These are phyloP conservation scores for Phytophthora boehmeriae DNA, from an alignment of 352 stramenopile species.

Conservation along the genomic window DNA sequence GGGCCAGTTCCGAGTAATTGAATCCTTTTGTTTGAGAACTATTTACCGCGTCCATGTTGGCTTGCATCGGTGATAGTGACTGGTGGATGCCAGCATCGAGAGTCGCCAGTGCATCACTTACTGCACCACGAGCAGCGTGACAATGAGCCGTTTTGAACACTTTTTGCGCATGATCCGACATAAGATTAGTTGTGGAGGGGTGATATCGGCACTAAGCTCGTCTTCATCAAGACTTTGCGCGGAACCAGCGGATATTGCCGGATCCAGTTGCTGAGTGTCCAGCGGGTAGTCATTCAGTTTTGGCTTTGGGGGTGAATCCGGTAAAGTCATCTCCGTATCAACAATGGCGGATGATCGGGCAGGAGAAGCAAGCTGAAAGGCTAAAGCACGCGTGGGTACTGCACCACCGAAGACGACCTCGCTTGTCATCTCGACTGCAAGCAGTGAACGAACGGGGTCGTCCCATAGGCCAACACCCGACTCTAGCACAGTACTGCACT, in stretches of 20 bases:
- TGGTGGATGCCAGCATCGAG: slow-evolving; percentile 55
- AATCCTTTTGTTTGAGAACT: slow-evolving; percentile 35
- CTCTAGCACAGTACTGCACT: slow-evolving; percentile 17
- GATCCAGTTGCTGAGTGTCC: background rate
- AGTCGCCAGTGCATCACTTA: slow-evolving; percentile 45
- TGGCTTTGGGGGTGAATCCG: slow-evolving; percentile 1
- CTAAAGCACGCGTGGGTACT: slow-evolving; percentile 38
- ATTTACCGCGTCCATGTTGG: slow-evolving; percentile 21
- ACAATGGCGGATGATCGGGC: background rate
- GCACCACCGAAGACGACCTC: slow-evolving; percentile 57
- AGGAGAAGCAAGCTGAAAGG: slow-evolving; percentile 23
- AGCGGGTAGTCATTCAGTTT: background rate
- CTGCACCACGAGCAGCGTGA: slow-evolving; percentile 24
- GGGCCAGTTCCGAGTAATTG: slow-evolving; percentile 48
- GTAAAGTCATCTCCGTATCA: background rate
- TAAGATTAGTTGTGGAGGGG: background rate
- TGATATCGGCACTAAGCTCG: background rate
- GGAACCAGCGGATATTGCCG: background rate
- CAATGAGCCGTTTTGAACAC: slow-evolving; percentile 13
- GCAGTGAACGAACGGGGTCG: slow-evolving; percentile 52
- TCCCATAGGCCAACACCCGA: slow-evolving; percentile 40
- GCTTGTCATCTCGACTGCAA: slow-evolving; percentile 62
- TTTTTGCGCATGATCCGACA: slow-evolving; percentile 25
- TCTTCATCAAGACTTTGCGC: background rate
- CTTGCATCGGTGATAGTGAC: slow-evolving; percentile 40